Evolutionary conservation across 805 yeast genomes (phyloP), one percentile per base, ranked within the genome.

Genomic region (Candida gorgasii): DNA sequence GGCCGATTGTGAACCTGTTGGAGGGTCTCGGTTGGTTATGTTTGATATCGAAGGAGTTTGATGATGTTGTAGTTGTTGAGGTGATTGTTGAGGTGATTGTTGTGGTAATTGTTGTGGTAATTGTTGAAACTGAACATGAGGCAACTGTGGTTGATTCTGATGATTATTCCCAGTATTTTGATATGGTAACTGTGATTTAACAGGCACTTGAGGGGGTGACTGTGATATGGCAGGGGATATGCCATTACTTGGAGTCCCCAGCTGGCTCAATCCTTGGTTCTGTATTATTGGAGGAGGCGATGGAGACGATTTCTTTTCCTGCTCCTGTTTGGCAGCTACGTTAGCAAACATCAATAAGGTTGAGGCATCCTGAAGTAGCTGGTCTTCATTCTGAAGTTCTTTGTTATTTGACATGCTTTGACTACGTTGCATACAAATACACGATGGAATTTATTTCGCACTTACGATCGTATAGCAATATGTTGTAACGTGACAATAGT

Each of bases 341-440:
- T 72, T 78, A 17, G 83, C 82, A 54, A 80, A 78, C 82, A 79
- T 74, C 42, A 80, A 63, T 36, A 80, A 61, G 16, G 84, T 77
- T 13, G 83, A 77, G 1, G 86, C 84, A 62, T 80, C 84, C 49
- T 79, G 81, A 8, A 79, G 60, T 24, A 69, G 67, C 54, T 67
- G 39, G 19, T 36, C 39, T 36, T 36, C 39, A 13, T 34, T 34
- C 14, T 20, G 16, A 34, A 22, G 37, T 3, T 28, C 14, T 20
- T 22, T 23, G 16, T 33, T 22, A 22, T 22, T 22, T 8, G 37
- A 9, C 37, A 34, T 34, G 8, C 6, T 20, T 20, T 30, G 14
- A 12, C 17, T 33, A 19, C 3, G 27, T 34, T 16, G 3, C 4
- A 14, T 4, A 13, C 19, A 22, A 34, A 34, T 12, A 34, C 16